Evolutionary conservation across 257 asterid species (phyloP).

Genomic region (Osmanthus fragrans): DNA sequence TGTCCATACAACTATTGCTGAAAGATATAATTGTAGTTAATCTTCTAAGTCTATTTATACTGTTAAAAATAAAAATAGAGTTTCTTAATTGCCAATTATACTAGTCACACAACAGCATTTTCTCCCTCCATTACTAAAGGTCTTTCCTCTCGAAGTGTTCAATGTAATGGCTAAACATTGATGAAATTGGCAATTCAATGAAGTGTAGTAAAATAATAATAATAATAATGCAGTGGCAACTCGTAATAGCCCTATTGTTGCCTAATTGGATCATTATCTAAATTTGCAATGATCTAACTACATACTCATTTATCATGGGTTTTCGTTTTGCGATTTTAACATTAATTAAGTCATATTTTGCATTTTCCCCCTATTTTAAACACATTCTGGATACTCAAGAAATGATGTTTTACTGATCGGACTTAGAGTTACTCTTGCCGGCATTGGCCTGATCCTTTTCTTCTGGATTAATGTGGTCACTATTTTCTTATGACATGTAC

Average conservation of each 20-base stretch:
- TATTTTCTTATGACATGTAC: background rate
- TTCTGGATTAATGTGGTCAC: background rate
- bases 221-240: background rate
- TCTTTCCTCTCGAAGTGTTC: background rate
- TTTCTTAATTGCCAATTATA: background rate
- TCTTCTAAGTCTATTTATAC: background rate
- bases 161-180: background rate
- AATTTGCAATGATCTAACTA: background rate
- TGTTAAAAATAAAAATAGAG: background rate
- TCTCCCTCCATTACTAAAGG: background rate
- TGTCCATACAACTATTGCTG: conserved; percentile 22
- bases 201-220: background rate
- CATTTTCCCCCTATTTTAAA: too few species aligned
- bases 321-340: conserved; percentile 1
- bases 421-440: conserved; percentile 68
- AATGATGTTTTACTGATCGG: conserved; percentile 93
- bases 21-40: background rate
- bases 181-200: background rate
- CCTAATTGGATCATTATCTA: conserved; percentile 7
- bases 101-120: background rate
- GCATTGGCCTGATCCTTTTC: conserved; percentile 18
- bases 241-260: background rate
- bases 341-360: background rate
- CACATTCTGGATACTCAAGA: conserved; percentile 88
- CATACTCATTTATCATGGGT: conserved; percentile 10